phyloP scores from a whole-genome alignment of 257 asterid species.

The Solanum paucissectum region DNA sequence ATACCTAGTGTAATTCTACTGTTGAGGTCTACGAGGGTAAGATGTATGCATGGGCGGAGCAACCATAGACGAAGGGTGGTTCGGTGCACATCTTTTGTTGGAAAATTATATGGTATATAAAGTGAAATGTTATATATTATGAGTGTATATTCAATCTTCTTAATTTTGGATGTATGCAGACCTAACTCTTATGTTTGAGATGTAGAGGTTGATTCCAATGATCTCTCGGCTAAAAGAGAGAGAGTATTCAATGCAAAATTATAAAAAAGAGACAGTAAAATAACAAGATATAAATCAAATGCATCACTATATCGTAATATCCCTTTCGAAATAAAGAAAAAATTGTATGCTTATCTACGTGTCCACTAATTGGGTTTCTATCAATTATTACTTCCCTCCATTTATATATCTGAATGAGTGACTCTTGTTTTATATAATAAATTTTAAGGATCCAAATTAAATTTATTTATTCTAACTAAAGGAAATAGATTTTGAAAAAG shows the following conservation, averaged over 20 bases:
- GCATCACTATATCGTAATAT: not conserved
- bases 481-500: not conserved
- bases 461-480: not conserved
- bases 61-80: too few relatives aligned
- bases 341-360: not conserved
- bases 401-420: not conserved
- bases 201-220: not conserved
- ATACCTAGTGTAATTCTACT: not conserved
- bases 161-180: too few relatives aligned
- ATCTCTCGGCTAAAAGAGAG: not conserved
- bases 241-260: not conserved
- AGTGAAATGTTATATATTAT: too few relatives aligned
- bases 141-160: too few relatives aligned
- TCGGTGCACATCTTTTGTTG: too few relatives aligned
- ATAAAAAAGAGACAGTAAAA: too few relatives aligned
- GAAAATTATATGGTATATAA: too few relatives aligned
- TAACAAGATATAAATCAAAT: not conserved
- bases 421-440: not conserved
- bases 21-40: not conserved
- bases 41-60: not conserved
- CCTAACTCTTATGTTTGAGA: accelerated
- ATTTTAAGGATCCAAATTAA: not conserved
- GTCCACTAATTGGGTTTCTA: not conserved
- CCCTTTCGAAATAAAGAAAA: not conserved
- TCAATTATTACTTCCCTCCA: not conserved